phyloP scores from a whole-genome alignment of 2,329 filamentous ascomycete species.

The Colletotrichum viniferum region DNA sequence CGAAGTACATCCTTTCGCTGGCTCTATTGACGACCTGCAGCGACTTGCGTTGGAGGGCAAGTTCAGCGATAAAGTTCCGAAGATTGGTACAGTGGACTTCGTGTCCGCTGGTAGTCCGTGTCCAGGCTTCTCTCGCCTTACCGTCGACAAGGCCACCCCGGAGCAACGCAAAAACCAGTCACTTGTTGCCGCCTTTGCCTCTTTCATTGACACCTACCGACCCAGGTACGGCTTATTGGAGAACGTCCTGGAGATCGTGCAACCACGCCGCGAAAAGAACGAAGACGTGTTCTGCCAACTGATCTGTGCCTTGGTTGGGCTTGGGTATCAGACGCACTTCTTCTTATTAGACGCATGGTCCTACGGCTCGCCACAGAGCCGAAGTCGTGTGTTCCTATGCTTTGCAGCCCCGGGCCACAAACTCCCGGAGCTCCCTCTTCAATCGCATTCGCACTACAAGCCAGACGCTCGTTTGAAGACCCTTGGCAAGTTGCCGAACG shows the following conservation, averaged over 20 bases:
- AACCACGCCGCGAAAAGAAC: constrained; percentile 44
- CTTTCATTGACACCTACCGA: constrained; percentile 75
- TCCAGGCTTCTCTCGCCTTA: constrained; percentile 73
- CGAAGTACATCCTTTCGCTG: constrained; percentile 61
- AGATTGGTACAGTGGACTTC: constrained; percentile 68
- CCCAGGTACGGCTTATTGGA: constrained; percentile 79
- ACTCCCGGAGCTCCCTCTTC: constrained; percentile 58
- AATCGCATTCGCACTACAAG: constrained; percentile 67
- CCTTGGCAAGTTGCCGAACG: constrained; percentile 65
- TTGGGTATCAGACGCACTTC: constrained; percentile 78
- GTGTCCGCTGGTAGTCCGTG: constrained; percentile 79
- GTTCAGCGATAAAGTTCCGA: constrained; percentile 52
- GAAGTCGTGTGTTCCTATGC: constrained; percentile 72
- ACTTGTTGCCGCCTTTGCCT: constrained; percentile 76
- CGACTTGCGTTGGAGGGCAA: constrained; percentile 56
- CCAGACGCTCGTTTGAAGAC: constrained; percentile 26
- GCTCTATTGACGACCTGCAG: constrained; percentile 75
- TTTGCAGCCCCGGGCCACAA: constrained; percentile 70
- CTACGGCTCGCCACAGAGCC: constrained; percentile 68
- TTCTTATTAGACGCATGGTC: constrained; percentile 73
- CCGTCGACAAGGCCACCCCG: constrained; percentile 57
- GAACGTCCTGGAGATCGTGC: constrained; percentile 74
- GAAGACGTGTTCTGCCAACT: constrained; percentile 76
- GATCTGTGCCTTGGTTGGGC: constrained; percentile 72
- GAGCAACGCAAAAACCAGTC: constrained; percentile 73